Percentiles rank a stretch among this genome's conserved stretches.
These are phyloP conservation scores for Colletotrichum melonis DNA, from an alignment of 2,329 filamentous ascomycete genomes.

Conservation along the genomic window DNA sequence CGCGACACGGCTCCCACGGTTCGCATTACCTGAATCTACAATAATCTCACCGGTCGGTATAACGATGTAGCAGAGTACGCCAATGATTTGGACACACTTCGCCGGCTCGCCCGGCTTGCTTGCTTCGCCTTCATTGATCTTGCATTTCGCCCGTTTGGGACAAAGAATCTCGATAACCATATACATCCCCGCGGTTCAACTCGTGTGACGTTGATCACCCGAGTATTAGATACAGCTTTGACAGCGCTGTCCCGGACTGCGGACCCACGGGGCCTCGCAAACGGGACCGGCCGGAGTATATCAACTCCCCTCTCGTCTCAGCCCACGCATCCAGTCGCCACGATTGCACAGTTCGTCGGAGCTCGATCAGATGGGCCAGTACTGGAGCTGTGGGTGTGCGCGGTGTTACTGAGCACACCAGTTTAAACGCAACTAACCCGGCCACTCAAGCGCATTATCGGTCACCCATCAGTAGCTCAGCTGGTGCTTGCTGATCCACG, in stretches of 20 bases:
- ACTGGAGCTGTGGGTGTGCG: background rate
- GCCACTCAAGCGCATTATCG: slow-evolving; percentile 8
- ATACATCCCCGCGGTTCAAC: background rate
- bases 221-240: background rate
- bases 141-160: background rate
- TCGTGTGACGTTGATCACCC: background rate
- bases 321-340: slow-evolving; percentile 19
- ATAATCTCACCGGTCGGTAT: background rate
- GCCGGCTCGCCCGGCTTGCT: background rate
- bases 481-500: slow-evolving; percentile 4
- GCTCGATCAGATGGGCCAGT: background rate
- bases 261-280: background rate
- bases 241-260: slow-evolving; percentile 3
- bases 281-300: background rate
- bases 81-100: background rate
- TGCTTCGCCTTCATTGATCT: background rate
- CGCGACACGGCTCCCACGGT: background rate
- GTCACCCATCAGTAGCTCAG: slow-evolving; percentile 9
- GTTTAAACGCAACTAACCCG: background rate
- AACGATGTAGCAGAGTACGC: background rate
- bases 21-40: slow-evolving; percentile 3
- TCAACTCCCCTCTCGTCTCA: background rate
- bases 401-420: slow-evolving; percentile 8
- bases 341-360: slow-evolving; percentile 21
- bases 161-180: background rate